Evolutionary conservation across 2,329 filamentous ascomycete genomes (phyloP).

Genomic region (Neospermospora avenae): DNA sequence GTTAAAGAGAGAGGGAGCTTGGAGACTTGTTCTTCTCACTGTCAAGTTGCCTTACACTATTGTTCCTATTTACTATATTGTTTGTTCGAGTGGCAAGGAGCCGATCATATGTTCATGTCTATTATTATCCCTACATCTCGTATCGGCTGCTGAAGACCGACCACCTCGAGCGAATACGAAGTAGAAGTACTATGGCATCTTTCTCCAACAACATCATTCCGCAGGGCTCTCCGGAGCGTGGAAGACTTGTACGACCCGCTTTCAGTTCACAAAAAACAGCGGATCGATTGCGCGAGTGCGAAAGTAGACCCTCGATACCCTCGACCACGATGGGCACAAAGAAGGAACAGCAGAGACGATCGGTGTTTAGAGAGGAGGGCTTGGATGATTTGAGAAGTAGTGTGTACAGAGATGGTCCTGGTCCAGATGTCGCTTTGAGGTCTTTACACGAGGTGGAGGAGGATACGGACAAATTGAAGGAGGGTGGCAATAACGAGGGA

Average conservation of each 20-base stretch:
- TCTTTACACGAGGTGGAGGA: neutral
- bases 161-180: neutral
- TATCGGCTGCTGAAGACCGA: neutral
- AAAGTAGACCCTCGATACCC: slow-evolving; percentile 12
- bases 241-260: slow-evolving; percentile 20
- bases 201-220: slow-evolving; percentile 2
- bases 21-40: neutral
- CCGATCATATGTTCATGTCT: neutral
- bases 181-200: neutral
- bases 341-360: slow-evolving; percentile 17
- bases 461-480: neutral
- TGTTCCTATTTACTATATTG: neutral
- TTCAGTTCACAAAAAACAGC: slow-evolving; percentile 26
- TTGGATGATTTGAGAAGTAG: slow-evolving; percentile 28
- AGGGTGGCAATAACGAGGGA: neutral
- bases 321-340: slow-evolving; percentile 19
- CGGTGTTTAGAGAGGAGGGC: slow-evolving; percentile 30
- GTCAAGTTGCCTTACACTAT: too few species aligned
- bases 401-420: slow-evolving; percentile 13
- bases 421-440: neutral
- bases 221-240: slow-evolving; percentile 7
- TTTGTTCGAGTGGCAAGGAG: neutral
- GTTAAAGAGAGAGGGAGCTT: neutral
- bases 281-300: slow-evolving; percentile 26
- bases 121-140: neutral